Evolutionary conservation across 2,329 filamentous ascomycete genomes (phyloP).

Genomic region (Leptoxyphium fumago): DNA sequence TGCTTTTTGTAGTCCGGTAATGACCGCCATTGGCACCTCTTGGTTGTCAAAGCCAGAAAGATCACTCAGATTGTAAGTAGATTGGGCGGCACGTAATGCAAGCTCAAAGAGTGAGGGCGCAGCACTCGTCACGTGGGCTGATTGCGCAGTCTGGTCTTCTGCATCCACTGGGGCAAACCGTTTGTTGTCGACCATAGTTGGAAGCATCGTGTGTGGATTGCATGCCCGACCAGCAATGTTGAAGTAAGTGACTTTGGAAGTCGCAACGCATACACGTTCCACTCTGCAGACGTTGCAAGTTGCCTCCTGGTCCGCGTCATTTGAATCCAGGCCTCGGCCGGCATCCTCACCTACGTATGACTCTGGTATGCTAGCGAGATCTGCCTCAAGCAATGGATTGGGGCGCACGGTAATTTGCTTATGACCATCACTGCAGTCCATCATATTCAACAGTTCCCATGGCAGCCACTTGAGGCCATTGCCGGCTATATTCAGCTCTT

Average conservation of each 20-base stretch:
- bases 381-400: constrained; percentile 43
- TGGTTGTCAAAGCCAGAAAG: constrained; percentile 9
- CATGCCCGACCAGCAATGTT: constrained; percentile 16
- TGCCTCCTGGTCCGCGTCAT: background rate
- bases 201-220: constrained; percentile 1
- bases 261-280: constrained; percentile 3
- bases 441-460: constrained; percentile 44
- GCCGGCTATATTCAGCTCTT: constrained; percentile 50
- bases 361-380: background rate
- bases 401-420: constrained; percentile 42
- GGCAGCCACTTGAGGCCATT: constrained; percentile 49
- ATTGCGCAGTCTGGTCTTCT: constrained; percentile 1
- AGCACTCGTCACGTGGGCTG: constrained; percentile 1
- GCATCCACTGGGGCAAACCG: background rate
- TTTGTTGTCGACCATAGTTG: constrained; percentile 1
- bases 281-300: background rate
- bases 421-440: constrained; percentile 32
- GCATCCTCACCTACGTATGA: background rate
- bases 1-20: constrained; percentile 10
- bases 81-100: constrained; percentile 13
- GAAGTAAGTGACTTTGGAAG: constrained; percentile 8
- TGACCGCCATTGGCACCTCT: constrained; percentile 7
- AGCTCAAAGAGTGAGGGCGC: constrained; percentile 23
- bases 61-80: constrained; percentile 13
- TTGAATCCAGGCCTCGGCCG: background rate